phyloP scores from a whole-genome alignment of 2,329 filamentous ascomycete species.

The Verruconis gallopava region DNA sequence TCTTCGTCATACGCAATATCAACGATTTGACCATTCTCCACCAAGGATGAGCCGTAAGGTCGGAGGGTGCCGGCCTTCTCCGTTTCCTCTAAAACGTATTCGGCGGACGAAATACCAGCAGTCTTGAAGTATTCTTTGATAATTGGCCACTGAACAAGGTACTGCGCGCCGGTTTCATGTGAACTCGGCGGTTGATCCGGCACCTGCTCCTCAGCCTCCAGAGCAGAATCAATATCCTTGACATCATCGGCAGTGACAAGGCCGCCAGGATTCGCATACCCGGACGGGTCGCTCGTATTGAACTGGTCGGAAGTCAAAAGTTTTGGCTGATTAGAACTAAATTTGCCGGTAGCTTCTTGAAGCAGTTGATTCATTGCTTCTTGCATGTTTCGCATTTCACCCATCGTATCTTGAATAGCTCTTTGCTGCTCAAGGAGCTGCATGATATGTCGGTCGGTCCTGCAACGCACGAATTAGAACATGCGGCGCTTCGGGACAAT shows the following conservation, averaged over 20 bases:
- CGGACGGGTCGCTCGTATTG: neutral
- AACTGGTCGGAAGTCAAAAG: neutral
- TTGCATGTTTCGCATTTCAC: neutral
- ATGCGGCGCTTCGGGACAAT: too few species aligned
- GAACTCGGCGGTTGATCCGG: neutral
- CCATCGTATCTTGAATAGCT: neutral
- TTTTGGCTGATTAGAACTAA: too few species aligned
- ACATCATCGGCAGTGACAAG: slow-evolving; percentile 9
- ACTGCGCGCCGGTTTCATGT: slow-evolving; percentile 9
- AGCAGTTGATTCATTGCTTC: neutral
- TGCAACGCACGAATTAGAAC: too few species aligned
- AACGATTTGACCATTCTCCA: slow-evolving; percentile 12
- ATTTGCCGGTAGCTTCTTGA: neutral
- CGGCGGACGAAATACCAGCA: slow-evolving; percentile 14
- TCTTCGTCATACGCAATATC: slow-evolving; percentile 17
- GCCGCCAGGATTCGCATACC: neutral
- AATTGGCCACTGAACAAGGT: slow-evolving; percentile 15
- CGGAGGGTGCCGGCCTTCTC: slow-evolving; percentile 21
- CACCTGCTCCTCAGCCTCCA: neutral
- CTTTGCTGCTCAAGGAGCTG: neutral
- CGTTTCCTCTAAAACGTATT: slow-evolving; percentile 26
- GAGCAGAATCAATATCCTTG: neutral
- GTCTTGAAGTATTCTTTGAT: slow-evolving; percentile 4
- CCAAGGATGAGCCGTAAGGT: slow-evolving; percentile 35
- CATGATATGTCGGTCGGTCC: slow-evolving; percentile 4